Base-by-base conservation (phyloP, 2,329 filamentous ascomycete species). In the Paecilomyces fulvus region DNA sequence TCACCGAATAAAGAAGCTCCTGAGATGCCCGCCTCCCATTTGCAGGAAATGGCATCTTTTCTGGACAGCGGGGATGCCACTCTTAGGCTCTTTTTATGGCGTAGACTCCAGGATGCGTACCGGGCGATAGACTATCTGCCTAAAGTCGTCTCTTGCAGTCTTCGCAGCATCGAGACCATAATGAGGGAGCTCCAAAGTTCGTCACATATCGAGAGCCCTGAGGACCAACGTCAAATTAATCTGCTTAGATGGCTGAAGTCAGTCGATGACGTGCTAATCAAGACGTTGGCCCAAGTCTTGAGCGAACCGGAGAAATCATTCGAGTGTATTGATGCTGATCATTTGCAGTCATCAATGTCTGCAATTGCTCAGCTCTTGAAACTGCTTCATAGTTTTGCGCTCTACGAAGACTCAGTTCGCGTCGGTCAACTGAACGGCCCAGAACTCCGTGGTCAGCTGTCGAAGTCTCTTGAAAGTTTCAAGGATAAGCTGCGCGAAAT, bases 51-150 rank as follows among this genome's bases (percentile, higher is more conserved):
- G 68, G 87, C 88, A 74, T 89, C 89, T 56, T 97, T 97, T 61
- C 78, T 99, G 3, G 81, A 88, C 54, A 85, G 83, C 51, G 92
- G 90, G 49, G 90, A 87, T 66, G 88, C 91, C 1, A 90, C 92
- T 54, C 76, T 97, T 53, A 85, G 90, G 33, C 76, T 97, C 1
- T 91, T 94, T 61, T 78, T 99, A 1, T 99, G 94, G 94, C 87
- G 88, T 59, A 85, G 90, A 53, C 80, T 99, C n/a, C 86, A 90
- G 37, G 88, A 94, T 61, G 92, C 94, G 0, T 99, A 99, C 66
- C 81, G 85, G 54, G 83, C 82, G 7, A 95, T 99, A 59, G 83
- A 88, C 7, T 96, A 96, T 65, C 77, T 83, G 0, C 91, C 92
- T 0, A 96, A 96, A 70, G 86, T 94, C 12, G 84, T 96, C 30